Conservation (phyloP, 2,329 filamentous ascomycete species). For the Sporothrix luriei region DNA sequence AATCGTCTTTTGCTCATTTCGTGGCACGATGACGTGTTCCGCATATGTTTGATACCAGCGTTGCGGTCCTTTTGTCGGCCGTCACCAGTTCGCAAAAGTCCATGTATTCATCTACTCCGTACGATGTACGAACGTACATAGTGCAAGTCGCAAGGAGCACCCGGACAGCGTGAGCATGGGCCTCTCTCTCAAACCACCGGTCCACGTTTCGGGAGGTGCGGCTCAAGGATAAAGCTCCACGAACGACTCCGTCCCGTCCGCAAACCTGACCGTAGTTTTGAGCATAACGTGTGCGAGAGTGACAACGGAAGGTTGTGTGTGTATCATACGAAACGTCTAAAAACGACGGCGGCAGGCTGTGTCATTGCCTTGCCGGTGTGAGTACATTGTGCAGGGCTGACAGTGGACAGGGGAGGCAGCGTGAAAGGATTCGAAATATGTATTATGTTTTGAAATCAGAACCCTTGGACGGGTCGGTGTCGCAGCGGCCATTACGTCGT, state of each 20-base stretch:
- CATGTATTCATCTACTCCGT: too few relatives aligned
- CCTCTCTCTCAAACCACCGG: neutral
- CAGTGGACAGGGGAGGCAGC: neutral
- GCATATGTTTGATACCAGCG: neutral
- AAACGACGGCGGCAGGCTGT: constrained; percentile 14
- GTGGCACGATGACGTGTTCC: neutral
- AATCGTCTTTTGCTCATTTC: neutral
- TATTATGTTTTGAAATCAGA: neutral
- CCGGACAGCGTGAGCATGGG: neutral
- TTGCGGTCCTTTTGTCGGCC: constrained; percentile 6
- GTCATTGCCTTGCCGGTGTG: neutral
- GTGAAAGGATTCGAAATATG: neutral
- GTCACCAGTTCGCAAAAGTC: neutral
- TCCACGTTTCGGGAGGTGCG: constrained; percentile 12
- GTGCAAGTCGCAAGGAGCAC: neutral
- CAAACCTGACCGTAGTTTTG: neutral
- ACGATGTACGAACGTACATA: too few relatives aligned
- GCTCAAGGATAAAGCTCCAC: neutral
- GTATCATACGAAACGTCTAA: constrained; percentile 3
- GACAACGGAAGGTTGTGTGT: too few relatives aligned
- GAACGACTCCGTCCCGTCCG: neutral
- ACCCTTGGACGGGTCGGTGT: neutral
- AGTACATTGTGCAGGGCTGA: neutral
- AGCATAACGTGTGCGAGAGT: too few relatives aligned
- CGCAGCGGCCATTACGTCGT: constrained; percentile 13